These are phyloP conservation scores for Trichosporon faecale DNA, from an alignment of 1,284 basidiomycete genomes.

Conservation along the genomic window DNA sequence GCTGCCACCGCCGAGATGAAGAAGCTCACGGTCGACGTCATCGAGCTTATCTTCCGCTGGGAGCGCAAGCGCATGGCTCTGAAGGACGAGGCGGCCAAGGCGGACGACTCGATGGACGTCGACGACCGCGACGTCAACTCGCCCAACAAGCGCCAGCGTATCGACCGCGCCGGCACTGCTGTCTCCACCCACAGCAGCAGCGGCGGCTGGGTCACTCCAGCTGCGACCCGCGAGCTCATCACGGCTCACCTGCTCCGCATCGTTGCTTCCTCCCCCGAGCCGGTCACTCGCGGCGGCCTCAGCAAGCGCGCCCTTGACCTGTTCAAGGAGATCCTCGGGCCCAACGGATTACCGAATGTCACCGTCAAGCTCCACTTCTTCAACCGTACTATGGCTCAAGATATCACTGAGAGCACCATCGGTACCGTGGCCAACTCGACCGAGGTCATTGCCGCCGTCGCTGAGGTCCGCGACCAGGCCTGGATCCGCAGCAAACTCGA, in stretches of 20 bases:
- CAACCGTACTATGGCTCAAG: constrained; percentile 76
- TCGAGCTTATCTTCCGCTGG: constrained; percentile 85
- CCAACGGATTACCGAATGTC: constrained; percentile 87
- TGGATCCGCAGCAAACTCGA: constrained; percentile 78
- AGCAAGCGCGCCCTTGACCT: constrained; percentile 74
- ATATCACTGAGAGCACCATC: constrained; percentile 68
- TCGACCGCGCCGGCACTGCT: constrained; percentile 54
- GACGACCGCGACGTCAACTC: constrained; percentile 38
- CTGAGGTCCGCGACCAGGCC: constrained; percentile 73
- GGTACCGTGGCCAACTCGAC: constrained; percentile 76
- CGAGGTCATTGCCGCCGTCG: constrained; percentile 83
- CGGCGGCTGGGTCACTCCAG: constrained; percentile 68
- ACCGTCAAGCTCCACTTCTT: constrained; percentile 89
- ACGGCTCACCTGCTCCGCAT: constrained; percentile 91
- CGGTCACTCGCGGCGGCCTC: constrained; percentile 62
- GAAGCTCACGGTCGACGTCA: constrained; percentile 72
- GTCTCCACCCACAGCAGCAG: constrained; percentile 48
- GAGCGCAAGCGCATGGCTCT: constrained; percentile 62
- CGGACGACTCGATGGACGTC: constrained; percentile 50
- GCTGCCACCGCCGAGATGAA: constrained; percentile 78
- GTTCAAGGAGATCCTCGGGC: constrained; percentile 76
- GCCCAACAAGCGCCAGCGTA: constrained; percentile 52
- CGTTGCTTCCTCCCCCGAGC: constrained; percentile 69
- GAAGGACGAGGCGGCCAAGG: constrained; percentile 34
- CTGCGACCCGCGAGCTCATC: constrained; percentile 79